A percentile compares a stretch with the other conserved stretches of the same genome.
Evolutionary conservation across 176 grass and related monocot species (phyloP).

Genomic region (Aechmea fasciata): DNA sequence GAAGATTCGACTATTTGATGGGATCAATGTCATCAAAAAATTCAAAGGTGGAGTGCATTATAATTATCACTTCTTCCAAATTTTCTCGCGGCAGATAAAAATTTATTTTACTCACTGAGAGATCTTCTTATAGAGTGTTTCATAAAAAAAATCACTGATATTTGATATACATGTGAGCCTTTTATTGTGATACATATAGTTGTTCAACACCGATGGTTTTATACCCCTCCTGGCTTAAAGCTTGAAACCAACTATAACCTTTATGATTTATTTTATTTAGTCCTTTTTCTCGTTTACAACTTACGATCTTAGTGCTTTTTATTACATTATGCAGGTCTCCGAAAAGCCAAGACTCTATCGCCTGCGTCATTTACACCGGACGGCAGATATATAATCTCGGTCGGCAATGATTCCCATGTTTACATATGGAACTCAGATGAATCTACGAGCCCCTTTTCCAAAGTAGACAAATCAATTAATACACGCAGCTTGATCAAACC

Average conservation of each 20-base stretch:
- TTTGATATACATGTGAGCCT: no score
- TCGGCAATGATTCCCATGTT: slow-evolving; percentile 56
- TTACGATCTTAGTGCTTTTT: not conserved
- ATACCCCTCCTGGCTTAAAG: no score
- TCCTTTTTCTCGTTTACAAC: not conserved
- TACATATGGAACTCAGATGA: slow-evolving; percentile 58
- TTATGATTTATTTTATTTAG: not conserved
- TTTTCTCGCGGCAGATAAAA: not conserved
- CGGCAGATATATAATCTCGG: slow-evolving; percentile 58
- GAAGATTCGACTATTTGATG: slow-evolving; percentile 54
- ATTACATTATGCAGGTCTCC: slow-evolving; percentile 31
- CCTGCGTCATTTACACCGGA: slow-evolving; percentile 64
- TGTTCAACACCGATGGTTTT: no score
- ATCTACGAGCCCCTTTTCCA: not conserved
- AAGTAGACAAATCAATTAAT: slow-evolving; percentile 2
- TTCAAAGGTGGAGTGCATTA: slow-evolving; percentile 44
- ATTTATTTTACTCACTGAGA: not conserved
- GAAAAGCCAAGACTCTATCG: slow-evolving; percentile 53
- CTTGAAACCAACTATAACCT: not conserved
- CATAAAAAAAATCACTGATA: no score
- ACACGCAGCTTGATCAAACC: no score
- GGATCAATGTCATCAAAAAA: slow-evolving; percentile 44
- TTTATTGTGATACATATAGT: no score
- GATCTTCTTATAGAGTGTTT: no score
- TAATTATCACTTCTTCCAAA: not conserved